Percentiles rank a stretch among this genome's conserved stretches.
These are phyloP conservation scores for Fusarium coffeatum DNA, from an alignment of 2,329 filamentous ascomycete genomes.

Conservation along the genomic window DNA sequence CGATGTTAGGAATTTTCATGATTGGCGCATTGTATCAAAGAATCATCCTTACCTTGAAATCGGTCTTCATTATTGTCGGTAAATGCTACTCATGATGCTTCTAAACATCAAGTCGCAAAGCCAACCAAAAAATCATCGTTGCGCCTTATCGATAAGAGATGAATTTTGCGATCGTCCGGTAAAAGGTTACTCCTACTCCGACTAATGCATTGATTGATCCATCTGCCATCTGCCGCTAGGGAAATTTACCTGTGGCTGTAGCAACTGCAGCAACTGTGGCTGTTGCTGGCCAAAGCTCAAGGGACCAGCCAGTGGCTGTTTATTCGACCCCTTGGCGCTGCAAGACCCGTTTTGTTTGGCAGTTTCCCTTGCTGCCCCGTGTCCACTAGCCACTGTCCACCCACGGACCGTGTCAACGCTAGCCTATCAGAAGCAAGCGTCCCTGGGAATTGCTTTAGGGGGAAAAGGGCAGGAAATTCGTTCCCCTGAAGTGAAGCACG, in stretches of 20 bases:
- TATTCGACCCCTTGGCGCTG: constrained; percentile 31
- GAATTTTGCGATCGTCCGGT: constrained; percentile 49
- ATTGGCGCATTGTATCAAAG: neutral
- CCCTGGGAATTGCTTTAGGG: constrained; percentile 44
- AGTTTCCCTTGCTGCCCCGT: constrained; percentile 46
- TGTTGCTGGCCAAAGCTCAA: constrained; percentile 33
- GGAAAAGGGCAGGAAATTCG: constrained; percentile 51
- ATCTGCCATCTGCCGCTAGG: constrained; percentile 21
- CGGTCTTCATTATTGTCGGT: constrained; percentile 89
- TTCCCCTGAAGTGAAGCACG: constrained; percentile 51
- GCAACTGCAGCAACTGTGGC: constrained; percentile 30
- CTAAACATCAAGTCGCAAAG: constrained; percentile 41
- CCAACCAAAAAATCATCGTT: constrained; percentile 49
- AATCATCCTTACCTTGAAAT: constrained; percentile 82
- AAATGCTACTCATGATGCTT: constrained; percentile 54
- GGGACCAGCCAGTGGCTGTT: constrained; percentile 38
- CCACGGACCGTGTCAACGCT: constrained; percentile 44
- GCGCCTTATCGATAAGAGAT: constrained; percentile 52
- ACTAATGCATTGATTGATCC: neutral
- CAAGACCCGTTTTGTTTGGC: constrained; percentile 39
- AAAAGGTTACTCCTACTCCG: constrained; percentile 49
- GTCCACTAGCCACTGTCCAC: constrained; percentile 46
- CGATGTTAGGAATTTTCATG: neutral
- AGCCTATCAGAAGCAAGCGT: constrained; percentile 48
- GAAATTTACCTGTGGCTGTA: constrained; percentile 31